These are phyloP conservation scores for Galeopsis tetrahit DNA, from an alignment of 257 asterid species.

Conservation along the genomic window DNA sequence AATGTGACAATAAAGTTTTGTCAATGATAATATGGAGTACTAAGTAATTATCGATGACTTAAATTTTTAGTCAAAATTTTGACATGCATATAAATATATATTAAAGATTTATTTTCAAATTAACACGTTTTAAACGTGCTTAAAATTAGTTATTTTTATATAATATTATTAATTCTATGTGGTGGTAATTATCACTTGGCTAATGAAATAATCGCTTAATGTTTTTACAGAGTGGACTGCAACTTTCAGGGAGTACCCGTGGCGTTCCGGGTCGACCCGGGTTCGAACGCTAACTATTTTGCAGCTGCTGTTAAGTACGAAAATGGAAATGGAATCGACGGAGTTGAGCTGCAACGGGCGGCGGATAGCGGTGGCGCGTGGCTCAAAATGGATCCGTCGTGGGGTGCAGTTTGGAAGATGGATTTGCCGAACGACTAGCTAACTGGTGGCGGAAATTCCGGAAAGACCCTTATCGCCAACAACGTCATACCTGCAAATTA, in stretches of 20 bases:
- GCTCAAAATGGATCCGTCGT: constrained; percentile 62
- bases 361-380: constrained; percentile 46
- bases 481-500: constrained; percentile 78
- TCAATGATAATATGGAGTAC: too few species aligned
- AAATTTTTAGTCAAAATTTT: not conserved
- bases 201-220: too few species aligned
- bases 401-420: constrained; percentile 85
- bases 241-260: constrained; percentile 59
- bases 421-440: constrained; percentile 45
- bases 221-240: constrained; percentile 62
- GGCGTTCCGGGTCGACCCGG: constrained; percentile 73
- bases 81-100: not conserved
- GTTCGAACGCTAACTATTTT: constrained; percentile 69
- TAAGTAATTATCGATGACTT: too few species aligned
- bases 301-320: constrained; percentile 66
- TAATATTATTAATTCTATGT: too few species aligned
- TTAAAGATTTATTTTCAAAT: not conserved
- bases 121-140: not conserved
- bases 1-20: too few species aligned
- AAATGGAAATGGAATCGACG: constrained; percentile 63
- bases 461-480: constrained; percentile 56
- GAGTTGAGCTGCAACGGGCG: constrained; percentile 57
- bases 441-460: constrained; percentile 48
- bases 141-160: not conserved
- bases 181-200: too few species aligned